Evolutionary conservation across 805 yeast species (phyloP), one percentile per base, ranked within the genome.

Genomic region (Candida oleophila): DNA sequence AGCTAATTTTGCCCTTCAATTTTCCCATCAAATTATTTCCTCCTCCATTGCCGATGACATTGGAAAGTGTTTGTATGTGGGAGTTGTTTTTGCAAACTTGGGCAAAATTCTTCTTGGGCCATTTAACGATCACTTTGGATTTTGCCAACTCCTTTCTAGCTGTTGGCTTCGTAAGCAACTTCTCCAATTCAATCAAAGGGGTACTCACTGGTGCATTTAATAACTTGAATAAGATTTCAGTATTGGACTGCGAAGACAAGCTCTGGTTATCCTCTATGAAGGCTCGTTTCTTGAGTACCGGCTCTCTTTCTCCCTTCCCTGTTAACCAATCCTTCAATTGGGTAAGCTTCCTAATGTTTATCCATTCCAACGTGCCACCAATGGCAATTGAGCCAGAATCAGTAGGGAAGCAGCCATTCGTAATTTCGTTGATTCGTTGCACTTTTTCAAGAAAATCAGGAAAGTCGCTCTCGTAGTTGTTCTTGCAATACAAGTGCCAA

Each of bases 41-140:
- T 3, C 38, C 7, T 2, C 20, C 15, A 11, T 20, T 30, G n/a
- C 46, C 47, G 32, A 49, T 33, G 3, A 21, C 33, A 22, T 56
- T 58, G 5, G 66, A 50, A 12, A 68, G 52, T 1, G 55, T 52
- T 16, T 51, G 49, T 49, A 65, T 49, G 51, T 79, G 81, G 37
- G 58, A 56, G 11, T 48, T 35, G 42, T 74, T 69, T 42, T 73
- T 69, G 52, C 88, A 83, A 16, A 79, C 77, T 18, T 76, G 79
- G 46, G 65, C 62, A 54, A 80, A 82, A 3, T 80, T 78, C 33
- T 61, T 60, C 15, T 56, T 55, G 2, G 60, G 50, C 0, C 82
- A 73, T 22, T 70, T 68, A 15, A 64, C 43, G 42, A 63, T 56
- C 0, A 74, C 67, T 41, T 76, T 64, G 38, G 74, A 71, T 25